Conservation (phyloP, 495 filamentous ascomycete genomes). For the Neurospora terricola region DNA sequence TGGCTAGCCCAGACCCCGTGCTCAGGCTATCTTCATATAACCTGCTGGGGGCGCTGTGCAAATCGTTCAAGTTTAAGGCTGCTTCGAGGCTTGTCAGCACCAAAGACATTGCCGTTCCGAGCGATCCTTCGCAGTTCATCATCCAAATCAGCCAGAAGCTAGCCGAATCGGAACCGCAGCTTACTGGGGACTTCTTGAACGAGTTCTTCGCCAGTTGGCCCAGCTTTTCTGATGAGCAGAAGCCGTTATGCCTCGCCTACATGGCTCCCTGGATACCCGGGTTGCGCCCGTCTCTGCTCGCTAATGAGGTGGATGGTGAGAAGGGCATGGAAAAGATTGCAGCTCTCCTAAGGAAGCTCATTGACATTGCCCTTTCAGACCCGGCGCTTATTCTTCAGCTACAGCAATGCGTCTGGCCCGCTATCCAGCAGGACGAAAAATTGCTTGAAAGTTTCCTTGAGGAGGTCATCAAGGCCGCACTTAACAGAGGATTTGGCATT, state of each 20-base stretch:
- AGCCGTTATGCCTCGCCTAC: conserved; percentile 52
- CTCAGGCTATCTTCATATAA: conserved; percentile 55
- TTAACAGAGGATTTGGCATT: conserved; percentile 44
- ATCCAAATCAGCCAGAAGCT: conserved; percentile 52
- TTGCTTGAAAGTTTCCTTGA: conserved; percentile 54
- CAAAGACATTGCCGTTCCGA: conserved; percentile 48
- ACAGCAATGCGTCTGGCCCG: conserved; percentile 51
- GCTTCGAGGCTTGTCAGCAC: conserved; percentile 48
- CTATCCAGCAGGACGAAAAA: conserved; percentile 51
- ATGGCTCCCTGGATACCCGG: conserved; percentile 57
- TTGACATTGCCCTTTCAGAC: conserved; percentile 49
- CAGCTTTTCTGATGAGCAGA: conserved; percentile 50
- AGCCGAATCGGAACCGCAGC: conserved; percentile 49
- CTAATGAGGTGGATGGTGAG: conserved; percentile 47
- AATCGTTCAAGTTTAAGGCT: conserved; percentile 52
- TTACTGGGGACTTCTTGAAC: conserved; percentile 56
- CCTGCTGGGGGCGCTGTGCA: conserved; percentile 50
- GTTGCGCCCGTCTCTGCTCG: conserved; percentile 44
- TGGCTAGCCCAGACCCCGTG: conserved; percentile 45
- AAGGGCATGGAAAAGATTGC: conserved; percentile 52
- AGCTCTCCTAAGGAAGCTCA: conserved; percentile 50
- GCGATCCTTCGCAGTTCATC: conserved; percentile 52
- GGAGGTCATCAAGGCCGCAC: conserved; percentile 49
- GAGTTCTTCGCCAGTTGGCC: conserved; percentile 64
- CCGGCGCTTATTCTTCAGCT: conserved; percentile 45